These are phyloP conservation scores for Rhodotorula sp. DNA, from an alignment of 1,284 basidiomycete genomes.

Conservation along the genomic window DNA sequence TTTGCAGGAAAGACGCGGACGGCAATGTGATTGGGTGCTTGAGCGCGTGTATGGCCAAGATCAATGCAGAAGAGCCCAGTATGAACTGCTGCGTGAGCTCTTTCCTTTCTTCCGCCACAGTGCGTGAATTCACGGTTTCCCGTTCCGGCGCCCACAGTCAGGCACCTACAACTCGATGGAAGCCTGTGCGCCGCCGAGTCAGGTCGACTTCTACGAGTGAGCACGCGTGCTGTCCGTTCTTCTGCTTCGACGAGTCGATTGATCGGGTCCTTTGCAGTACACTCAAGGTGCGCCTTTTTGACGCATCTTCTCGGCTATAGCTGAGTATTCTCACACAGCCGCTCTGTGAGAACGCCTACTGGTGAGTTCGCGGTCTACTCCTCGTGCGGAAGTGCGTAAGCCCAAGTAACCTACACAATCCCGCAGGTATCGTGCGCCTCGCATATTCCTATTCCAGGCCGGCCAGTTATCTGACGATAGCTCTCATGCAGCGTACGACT, in stretches of 20 bases:
- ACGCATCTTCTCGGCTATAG: no score
- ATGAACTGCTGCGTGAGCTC: slow-evolving; percentile 19
- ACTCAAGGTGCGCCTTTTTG: background rate
- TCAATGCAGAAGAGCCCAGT: slow-evolving; percentile 13
- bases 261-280: background rate
- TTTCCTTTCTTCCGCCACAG: accelerated
- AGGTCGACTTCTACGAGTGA: slow-evolving; percentile 21
- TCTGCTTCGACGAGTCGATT: background rate
- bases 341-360: slow-evolving; percentile 17
- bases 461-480: no score
- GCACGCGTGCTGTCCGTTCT: background rate
- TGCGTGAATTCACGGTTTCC: no score
- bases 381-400: background rate
- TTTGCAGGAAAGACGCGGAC: slow-evolving; percentile 2
- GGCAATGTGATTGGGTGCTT: slow-evolving; percentile 22
- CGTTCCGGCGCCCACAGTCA: background rate
- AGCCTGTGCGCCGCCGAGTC: background rate
- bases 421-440: background rate
- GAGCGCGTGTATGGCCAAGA: slow-evolving; percentile 17
- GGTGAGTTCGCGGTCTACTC: background rate
- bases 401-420: background rate
- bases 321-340: background rate
- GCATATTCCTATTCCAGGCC: no score
- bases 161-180: slow-evolving; percentile 14
- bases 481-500: slow-evolving; percentile 14